phyloP scores from a whole-genome alignment of 192 early-diverging fungal species.

The Rhizophagus sp. region DNA sequence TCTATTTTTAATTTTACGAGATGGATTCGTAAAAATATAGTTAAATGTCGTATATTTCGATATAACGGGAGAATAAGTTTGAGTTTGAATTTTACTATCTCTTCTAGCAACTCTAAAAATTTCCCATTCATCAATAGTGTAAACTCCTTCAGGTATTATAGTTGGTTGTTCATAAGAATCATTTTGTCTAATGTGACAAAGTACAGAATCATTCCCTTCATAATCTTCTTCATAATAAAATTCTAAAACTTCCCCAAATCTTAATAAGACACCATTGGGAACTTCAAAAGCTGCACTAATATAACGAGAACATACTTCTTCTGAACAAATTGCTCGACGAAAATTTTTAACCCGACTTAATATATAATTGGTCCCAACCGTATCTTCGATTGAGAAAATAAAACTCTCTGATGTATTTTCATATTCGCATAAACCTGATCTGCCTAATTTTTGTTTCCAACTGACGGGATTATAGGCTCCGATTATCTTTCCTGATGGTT shows the following conservation, averaged over 20 bases:
- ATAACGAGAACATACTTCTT: background rate
- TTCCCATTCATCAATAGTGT: constrained; percentile 2
- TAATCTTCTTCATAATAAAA: background rate
- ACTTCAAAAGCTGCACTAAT: background rate
- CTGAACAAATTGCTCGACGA: background rate
- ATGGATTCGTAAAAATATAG: too few relatives aligned
- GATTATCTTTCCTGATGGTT: background rate
- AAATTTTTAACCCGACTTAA: constrained; percentile 1
- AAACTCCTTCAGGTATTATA: background rate
- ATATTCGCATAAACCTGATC: background rate
- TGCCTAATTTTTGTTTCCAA: background rate
- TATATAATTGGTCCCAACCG: background rate
- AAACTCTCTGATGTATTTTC: constrained; percentile 11
- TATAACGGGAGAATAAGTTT: background rate
- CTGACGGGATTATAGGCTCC: constrained; percentile 4
- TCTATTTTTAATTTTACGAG: too few relatives aligned
- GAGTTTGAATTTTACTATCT: background rate
- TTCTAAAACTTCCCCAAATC: background rate
- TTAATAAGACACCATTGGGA: background rate
- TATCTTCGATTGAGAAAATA: background rate
- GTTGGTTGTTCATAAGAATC: background rate
- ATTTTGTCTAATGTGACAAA: background rate
- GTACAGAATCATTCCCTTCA: background rate
- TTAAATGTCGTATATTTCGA: background rate
- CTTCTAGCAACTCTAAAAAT: background rate